Conservation (phyloP, 2,329 filamentous ascomycete species). For the Apiospora marii region DNA sequence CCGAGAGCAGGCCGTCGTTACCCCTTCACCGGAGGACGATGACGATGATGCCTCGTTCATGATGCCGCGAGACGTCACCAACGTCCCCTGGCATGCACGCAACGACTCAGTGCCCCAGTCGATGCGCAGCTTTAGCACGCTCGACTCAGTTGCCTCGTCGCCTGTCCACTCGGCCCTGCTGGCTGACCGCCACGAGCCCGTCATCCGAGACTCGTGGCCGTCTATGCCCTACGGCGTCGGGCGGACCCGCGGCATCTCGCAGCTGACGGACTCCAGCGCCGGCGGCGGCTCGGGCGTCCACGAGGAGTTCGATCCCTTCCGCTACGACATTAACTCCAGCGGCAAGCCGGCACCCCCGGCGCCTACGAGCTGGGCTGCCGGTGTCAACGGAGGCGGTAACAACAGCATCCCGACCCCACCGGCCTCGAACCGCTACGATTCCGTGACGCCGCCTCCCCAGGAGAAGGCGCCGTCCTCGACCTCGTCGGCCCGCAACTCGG, state of each 20-base stretch:
- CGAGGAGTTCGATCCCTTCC: slow-evolving; percentile 39
- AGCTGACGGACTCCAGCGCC: slow-evolving; percentile 32
- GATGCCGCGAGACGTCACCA: slow-evolving; percentile 43
- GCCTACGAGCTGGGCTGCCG: neutral
- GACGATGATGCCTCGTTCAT: slow-evolving; percentile 28
- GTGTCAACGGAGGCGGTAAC: neutral
- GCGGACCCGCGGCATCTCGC: slow-evolving; percentile 36
- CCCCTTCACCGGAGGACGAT: neutral
- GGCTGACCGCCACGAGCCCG: slow-evolving; percentile 42
- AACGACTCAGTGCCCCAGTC: slow-evolving; percentile 44
- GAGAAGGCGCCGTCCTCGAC: slow-evolving; percentile 17
- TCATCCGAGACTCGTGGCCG: slow-evolving; percentile 43
- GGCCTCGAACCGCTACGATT: slow-evolving; percentile 4
- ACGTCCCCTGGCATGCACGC: slow-evolving; percentile 42
- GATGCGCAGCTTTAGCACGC: slow-evolving; percentile 45
- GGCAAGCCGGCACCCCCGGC: neutral
- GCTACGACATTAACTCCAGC: slow-evolving; percentile 28
- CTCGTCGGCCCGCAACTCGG: slow-evolving; percentile 28
- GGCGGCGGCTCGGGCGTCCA: neutral
- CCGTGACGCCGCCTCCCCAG: slow-evolving; percentile 24
- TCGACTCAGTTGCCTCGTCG: slow-evolving; percentile 43
- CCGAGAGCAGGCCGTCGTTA: neutral
- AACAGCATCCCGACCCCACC: neutral
- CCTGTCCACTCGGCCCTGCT: slow-evolving; percentile 38
- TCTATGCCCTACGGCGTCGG: slow-evolving; percentile 24